Conservation (phyloP, 495 filamentous ascomycete genomes). For the Podospora didyma region DNA sequence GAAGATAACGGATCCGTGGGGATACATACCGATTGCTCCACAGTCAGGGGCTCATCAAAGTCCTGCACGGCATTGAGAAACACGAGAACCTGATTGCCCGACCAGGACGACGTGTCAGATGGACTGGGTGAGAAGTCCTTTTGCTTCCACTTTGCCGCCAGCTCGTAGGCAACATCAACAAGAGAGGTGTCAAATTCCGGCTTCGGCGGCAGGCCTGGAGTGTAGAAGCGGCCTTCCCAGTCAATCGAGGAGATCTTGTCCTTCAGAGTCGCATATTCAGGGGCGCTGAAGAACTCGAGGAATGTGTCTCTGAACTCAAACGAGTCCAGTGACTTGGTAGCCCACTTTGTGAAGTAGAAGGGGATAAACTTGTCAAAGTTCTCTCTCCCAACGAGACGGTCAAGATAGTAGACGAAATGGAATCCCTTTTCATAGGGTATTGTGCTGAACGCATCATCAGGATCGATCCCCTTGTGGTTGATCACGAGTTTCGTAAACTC, state of each 20-base stretch:
- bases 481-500: constrained; percentile 90
- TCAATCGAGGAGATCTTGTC: constrained; percentile 65
- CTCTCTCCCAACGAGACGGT: constrained; percentile 76
- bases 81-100: constrained; percentile 82
- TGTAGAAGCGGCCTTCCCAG: constrained; percentile 86
- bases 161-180: constrained; percentile 76
- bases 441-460: constrained; percentile 89
- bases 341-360: constrained; percentile 83
- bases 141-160: constrained; percentile 74
- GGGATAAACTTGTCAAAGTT: constrained; percentile 94
- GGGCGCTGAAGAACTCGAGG: constrained; percentile 72
- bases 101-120: constrained; percentile 67
- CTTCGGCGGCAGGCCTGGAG: constrained; percentile 81
- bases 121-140: constrained; percentile 59
- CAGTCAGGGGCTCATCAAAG: constrained; percentile 56
- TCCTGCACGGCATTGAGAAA: constrained; percentile 76
- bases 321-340: constrained; percentile 78
- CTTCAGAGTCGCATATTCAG: constrained; percentile 58
- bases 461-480: constrained; percentile 83
- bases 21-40: constrained; percentile 48
- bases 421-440: constrained; percentile 72
- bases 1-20: too few relatives aligned
- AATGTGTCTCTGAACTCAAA: constrained; percentile 89
- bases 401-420: constrained; percentile 70
- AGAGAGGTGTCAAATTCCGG: constrained; percentile 86